Percentiles rank a stretch among this genome's conserved stretches.
Conservation (phyloP, 192 early-diverging fungal species). For the Backusella australiensis region DNA sequence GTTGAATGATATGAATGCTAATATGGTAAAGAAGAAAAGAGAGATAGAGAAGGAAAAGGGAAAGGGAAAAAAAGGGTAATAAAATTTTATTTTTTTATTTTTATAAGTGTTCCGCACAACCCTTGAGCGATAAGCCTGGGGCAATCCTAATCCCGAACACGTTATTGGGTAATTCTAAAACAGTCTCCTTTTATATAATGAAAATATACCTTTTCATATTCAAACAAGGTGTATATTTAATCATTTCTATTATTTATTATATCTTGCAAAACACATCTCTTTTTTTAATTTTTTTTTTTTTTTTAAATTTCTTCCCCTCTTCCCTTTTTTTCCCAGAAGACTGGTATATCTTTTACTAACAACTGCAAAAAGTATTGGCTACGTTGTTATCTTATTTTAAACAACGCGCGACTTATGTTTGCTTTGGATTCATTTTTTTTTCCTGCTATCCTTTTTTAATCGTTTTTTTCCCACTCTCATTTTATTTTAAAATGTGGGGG, state of each 20-base stretch:
- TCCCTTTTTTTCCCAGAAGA: background rate
- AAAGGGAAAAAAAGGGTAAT: background rate
- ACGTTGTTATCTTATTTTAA: background rate
- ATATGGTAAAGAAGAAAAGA: background rate
- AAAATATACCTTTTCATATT: background rate
- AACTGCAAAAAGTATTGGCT: background rate
- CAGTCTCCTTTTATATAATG: background rate
- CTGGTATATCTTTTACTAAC: background rate
- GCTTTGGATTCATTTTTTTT: background rate
- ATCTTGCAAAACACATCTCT: background rate
- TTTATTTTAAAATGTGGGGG: background rate
- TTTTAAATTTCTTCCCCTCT: background rate
- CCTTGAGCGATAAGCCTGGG: slow-evolving; percentile 2
- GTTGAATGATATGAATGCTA: background rate
- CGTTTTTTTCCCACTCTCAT: background rate
- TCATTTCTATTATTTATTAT: background rate
- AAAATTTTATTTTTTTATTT: background rate
- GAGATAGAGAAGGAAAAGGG: background rate
- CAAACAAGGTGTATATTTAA: background rate
- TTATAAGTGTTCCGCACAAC: background rate
- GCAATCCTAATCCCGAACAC: background rate
- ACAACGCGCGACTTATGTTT: background rate
- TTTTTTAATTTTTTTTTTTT: background rate
- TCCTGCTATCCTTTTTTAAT: background rate
- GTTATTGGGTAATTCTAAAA: background rate